phyloP scores from a whole-genome alignment of 495 filamentous ascomycete genomes.

The Daldinia grandis region DNA sequence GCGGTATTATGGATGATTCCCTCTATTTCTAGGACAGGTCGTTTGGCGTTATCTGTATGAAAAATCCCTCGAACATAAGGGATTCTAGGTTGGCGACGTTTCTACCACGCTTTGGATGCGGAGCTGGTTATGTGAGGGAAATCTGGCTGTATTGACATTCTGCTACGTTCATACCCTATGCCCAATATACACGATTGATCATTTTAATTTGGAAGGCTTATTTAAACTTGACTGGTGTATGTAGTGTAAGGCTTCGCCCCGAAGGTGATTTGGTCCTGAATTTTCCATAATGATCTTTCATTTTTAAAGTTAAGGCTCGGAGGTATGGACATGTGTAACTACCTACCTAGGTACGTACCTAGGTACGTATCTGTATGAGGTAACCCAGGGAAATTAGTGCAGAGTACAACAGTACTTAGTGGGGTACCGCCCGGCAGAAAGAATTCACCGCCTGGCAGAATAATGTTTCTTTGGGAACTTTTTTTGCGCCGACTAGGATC shows the following conservation, averaged over 20 bases:
- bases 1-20: constrained; percentile 16
- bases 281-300: too few relatives aligned
- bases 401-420: constrained; percentile 2
- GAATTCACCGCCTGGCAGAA: constrained; percentile 34
- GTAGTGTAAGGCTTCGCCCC: background rate
- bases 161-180: background rate
- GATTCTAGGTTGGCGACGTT: constrained; percentile 5
- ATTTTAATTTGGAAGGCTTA: background rate
- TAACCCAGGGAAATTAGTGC: background rate
- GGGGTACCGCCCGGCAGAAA: constrained; percentile 37
- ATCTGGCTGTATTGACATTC: background rate
- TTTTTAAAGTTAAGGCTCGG: background rate
- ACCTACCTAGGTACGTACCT: background rate
- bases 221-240: background rate
- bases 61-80: background rate
- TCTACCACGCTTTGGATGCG: background rate
- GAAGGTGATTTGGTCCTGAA: too few relatives aligned
- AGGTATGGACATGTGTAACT: background rate
- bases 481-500: constrained; percentile 18
- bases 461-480: constrained; percentile 34
- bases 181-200: background rate
- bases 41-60: constrained; percentile 26
- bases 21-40: constrained; percentile 4
- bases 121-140: background rate
- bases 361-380: background rate